These are phyloP conservation scores for Aspergillus cristatus DNA, from an alignment of 495 filamentous ascomycete genomes.

Conservation along the genomic window DNA sequence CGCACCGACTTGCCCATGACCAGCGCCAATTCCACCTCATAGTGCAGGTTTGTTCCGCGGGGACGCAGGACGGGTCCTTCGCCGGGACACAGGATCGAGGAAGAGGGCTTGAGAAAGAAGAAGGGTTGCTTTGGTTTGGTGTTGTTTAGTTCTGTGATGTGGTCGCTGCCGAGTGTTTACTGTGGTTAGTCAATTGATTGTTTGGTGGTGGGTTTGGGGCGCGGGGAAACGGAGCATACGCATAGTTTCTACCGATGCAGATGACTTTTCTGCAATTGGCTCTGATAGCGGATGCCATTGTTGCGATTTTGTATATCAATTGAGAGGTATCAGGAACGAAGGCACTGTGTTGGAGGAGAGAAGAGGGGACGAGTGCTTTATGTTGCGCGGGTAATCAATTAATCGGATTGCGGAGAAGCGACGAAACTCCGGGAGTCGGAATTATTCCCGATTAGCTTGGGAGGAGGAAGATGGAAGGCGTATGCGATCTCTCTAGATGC, in stretches of 20 bases:
- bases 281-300: constrained; percentile 27
- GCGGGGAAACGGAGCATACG: constrained; percentile 47
- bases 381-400: constrained; percentile 4
- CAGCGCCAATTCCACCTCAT: constrained; percentile 89
- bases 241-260: constrained; percentile 97
- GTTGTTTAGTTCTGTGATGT: constrained; percentile 87
- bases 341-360: background rate
- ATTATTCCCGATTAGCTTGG: too few relatives aligned
- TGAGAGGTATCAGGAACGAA: constrained; percentile 1
- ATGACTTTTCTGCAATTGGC: constrained; percentile 77
- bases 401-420: constrained; percentile 7
- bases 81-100: constrained; percentile 67
- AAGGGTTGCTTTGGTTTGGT: constrained; percentile 82
- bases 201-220: constrained; percentile 1
- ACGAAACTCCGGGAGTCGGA: constrained; percentile 14
- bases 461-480: too few relatives aligned
- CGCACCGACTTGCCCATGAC: constrained; percentile 70
- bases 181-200: background rate
- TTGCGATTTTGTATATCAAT: background rate
- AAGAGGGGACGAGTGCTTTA: background rate
- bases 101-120: constrained; percentile 95
- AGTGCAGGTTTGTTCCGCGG: constrained; percentile 73
- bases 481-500: too few relatives aligned
- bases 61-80: constrained; percentile 79
- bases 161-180: constrained; percentile 52